phyloP scores from a whole-genome alignment of 768 basidiomycete species.

The Suillus subalutaceus region DNA sequence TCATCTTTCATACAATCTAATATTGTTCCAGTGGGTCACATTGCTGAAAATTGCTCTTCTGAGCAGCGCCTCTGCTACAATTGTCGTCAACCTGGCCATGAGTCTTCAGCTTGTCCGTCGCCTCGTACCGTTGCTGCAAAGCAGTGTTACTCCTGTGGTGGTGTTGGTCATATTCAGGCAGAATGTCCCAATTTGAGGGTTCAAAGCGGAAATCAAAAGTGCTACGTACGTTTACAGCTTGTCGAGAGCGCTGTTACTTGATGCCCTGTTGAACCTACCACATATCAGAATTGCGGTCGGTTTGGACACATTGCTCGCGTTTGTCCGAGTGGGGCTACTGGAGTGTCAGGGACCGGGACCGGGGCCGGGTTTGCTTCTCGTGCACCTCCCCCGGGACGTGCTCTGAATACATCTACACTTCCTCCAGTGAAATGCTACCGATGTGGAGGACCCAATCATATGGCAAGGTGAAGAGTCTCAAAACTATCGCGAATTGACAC shows the following conservation, averaged over 20 bases:
- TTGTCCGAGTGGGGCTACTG: slow-evolving; percentile 57
- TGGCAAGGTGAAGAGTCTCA: slow-evolving; percentile 60
- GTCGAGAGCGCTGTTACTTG: slow-evolving; percentile 25
- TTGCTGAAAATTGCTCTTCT: slow-evolving; percentile 89
- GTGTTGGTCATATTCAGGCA: slow-evolving; percentile 88
- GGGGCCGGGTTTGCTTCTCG: slow-evolving; percentile 58
- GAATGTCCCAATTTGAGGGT: slow-evolving; percentile 83
- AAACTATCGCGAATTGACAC: neutral
- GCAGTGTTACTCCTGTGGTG: slow-evolving; percentile 93
- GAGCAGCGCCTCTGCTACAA: slow-evolving; percentile 93
- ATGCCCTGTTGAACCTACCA: slow-evolving; percentile 11
- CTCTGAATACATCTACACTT: slow-evolving; percentile 72
- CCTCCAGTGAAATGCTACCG: slow-evolving; percentile 89
- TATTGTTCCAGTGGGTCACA: slow-evolving; percentile 73
- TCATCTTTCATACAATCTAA: slow-evolving; percentile 20
- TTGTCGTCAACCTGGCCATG: slow-evolving; percentile 93
- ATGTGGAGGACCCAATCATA: slow-evolving; percentile 87
- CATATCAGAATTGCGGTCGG: slow-evolving; percentile 71
- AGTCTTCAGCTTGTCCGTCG: slow-evolving; percentile 84
- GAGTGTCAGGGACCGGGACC: slow-evolving; percentile 35
- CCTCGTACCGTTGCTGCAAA: slow-evolving; percentile 83
- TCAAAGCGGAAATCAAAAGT: slow-evolving; percentile 73
- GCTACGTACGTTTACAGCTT: slow-evolving; percentile 58
- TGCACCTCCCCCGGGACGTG: slow-evolving; percentile 73
- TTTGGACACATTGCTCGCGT: slow-evolving; percentile 81